Evolutionary conservation across 306 rosid genomes (phyloP).

Genomic region (barrel medic (Medicago truncatula)): DNA sequence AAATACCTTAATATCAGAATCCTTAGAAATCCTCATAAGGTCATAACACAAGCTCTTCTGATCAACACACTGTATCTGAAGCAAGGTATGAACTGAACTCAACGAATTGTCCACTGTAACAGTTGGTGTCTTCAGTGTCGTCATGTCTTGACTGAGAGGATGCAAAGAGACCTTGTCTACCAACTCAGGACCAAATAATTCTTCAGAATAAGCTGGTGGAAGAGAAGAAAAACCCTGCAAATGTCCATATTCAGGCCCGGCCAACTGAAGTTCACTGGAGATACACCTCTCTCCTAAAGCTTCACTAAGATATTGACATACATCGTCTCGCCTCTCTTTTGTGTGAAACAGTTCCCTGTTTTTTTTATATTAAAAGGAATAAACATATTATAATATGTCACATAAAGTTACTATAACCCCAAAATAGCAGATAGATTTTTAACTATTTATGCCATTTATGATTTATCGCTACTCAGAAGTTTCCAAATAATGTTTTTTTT

Average conservation of each 20-base stretch:
- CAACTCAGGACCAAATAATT: slow-evolving; percentile 64
- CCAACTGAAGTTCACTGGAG: slow-evolving; percentile 82
- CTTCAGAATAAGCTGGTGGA: slow-evolving; percentile 73
- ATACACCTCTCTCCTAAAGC: slow-evolving; percentile 71
- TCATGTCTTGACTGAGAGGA: slow-evolving; percentile 54
- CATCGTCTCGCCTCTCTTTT: slow-evolving; percentile 64
- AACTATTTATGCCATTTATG: slow-evolving; percentile 9
- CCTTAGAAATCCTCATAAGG: slow-evolving; percentile 84
- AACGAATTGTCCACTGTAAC: slow-evolving; percentile 67
- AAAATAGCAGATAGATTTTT: neutral
- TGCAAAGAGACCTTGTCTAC: slow-evolving; percentile 53
- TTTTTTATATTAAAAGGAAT: neutral
- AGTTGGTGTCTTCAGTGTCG: slow-evolving; percentile 55
- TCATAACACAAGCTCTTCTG: slow-evolving; percentile 84
- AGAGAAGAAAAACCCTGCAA: slow-evolving; percentile 73
- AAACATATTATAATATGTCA: slow-evolving; percentile 18
- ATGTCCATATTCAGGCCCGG: slow-evolving; percentile 85
- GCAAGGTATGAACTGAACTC: slow-evolving; percentile 81
- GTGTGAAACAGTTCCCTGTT: slow-evolving; percentile 77
- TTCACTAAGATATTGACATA: slow-evolving; percentile 66
- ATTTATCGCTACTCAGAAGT: neutral
- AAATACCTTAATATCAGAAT: slow-evolving; percentile 75
- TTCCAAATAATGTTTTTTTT: neutral
- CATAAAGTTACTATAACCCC: slow-evolving; percentile 6
- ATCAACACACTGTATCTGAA: slow-evolving; percentile 79